Conservation (phyloP, 2,329 filamentous ascomycete genomes). For the Fusarium sp. region DNA sequence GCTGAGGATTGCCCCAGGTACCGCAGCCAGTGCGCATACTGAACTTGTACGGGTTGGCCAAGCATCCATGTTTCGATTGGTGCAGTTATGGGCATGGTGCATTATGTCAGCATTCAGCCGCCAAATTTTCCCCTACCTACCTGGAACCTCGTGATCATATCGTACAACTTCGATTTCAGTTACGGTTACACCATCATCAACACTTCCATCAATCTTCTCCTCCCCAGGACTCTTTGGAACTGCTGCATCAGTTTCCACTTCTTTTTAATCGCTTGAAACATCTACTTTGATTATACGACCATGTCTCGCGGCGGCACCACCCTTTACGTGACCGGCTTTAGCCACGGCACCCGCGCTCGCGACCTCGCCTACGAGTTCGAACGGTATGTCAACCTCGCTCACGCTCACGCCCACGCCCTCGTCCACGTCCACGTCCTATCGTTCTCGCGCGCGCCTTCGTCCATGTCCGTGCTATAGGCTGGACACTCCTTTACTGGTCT, state of each 20-base stretch:
- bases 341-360: slow-evolving; percentile 97
- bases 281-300: slow-evolving; percentile 47
- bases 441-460: slow-evolving; percentile 49
- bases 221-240: slow-evolving; percentile 41
- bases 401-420: slow-evolving; percentile 58
- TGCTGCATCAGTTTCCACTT: slow-evolving; percentile 46
- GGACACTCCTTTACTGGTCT: slow-evolving; percentile 45
- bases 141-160: slow-evolving; percentile 40
- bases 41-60: neutral
- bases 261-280: slow-evolving; percentile 12
- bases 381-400: slow-evolving; percentile 87
- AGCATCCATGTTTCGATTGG: slow-evolving; percentile 12
- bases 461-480: slow-evolving; percentile 43
- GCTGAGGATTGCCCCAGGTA: slow-evolving; percentile 1
- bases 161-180: slow-evolving; percentile 37
- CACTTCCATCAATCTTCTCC: slow-evolving; percentile 40
- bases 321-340: slow-evolving; percentile 99
- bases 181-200: slow-evolving; percentile 38
- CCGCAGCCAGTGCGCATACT: neutral
- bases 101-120: slow-evolving; percentile 48
- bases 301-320: slow-evolving; percentile 97
- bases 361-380: slow-evolving; percentile 99
- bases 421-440: slow-evolving; percentile 56
- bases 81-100: neutral
- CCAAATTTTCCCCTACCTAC: slow-evolving; percentile 47